These are phyloP conservation scores for Malassezia nana DNA, from an alignment of 1,284 basidiomycete species.

Conservation along the genomic window DNA sequence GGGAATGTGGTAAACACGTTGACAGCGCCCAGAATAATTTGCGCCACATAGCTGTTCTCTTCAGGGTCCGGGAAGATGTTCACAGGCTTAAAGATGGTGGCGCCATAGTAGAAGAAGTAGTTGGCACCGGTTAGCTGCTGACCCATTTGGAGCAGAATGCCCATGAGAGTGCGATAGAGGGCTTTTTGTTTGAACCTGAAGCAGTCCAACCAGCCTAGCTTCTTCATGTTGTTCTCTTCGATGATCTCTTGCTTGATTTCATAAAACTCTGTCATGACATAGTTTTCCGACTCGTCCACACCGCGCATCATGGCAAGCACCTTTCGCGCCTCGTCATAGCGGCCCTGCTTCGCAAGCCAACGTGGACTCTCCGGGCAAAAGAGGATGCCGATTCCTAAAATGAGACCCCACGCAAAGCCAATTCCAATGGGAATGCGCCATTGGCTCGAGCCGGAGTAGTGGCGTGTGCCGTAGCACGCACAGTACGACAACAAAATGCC, in stretches of 20 bases:
- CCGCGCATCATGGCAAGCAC: conserved; percentile 58
- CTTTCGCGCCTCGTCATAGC: conserved; percentile 54
- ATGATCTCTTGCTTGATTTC: conserved; percentile 37
- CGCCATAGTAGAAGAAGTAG: conserved; percentile 52
- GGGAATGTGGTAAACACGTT: conserved; percentile 57
- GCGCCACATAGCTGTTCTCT: conserved; percentile 56
- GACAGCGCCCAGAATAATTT: conserved; percentile 56
- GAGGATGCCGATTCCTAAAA: conserved; percentile 61
- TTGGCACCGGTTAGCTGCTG: conserved; percentile 65
- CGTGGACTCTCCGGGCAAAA: conserved; percentile 67
- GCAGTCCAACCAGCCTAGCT: conserved; percentile 38
- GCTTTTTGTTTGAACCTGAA: conserved; percentile 35
- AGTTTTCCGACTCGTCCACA: conserved; percentile 37
- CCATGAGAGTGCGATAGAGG: conserved; percentile 46
- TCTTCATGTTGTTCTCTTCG: conserved; percentile 19
- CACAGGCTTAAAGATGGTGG: conserved; percentile 60
- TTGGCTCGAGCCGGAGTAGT: conserved; percentile 45
- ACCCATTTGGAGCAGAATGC: conserved; percentile 61
- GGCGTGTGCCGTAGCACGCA: conserved; percentile 39
- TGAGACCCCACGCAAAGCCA: conserved; percentile 61
- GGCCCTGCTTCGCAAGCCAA: conserved; percentile 57
- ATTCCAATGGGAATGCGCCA: conserved; percentile 64
- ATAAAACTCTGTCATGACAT: conserved; percentile 38
- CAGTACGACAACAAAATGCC: conserved; percentile 66
- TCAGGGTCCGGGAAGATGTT: conserved; percentile 51